A percentile compares a stretch with the other conserved stretches of the same genome.
Conservation (phyloP, 768 basidiomycete genomes). For the Dentipellis fragilis region DNA sequence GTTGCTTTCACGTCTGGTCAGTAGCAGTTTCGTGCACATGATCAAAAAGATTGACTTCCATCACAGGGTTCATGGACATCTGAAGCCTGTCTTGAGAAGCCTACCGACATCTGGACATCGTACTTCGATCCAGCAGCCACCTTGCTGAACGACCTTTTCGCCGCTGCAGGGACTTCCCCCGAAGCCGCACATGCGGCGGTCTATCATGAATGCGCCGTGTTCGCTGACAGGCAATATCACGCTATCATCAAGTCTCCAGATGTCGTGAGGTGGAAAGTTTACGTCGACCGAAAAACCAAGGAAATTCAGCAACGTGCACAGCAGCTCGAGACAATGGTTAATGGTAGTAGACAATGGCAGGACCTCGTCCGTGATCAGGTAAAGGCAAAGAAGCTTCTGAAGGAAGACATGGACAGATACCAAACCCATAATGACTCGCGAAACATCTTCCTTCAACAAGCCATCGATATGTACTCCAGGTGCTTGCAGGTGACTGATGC, state of each 20-base stretch:
- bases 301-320: slow-evolving; percentile 52
- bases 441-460: slow-evolving; percentile 56
- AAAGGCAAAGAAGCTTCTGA: slow-evolving; percentile 38
- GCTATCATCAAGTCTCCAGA: slow-evolving; percentile 61
- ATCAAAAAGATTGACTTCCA: not conserved
- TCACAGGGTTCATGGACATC: slow-evolving; percentile 83
- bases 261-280: slow-evolving; percentile 55
- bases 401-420: slow-evolving; percentile 41
- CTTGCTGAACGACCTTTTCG: slow-evolving; percentile 17
- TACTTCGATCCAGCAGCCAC: slow-evolving; percentile 62
- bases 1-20: slow-evolving; percentile 56
- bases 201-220: slow-evolving; percentile 76
- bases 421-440: slow-evolving; percentile 33
- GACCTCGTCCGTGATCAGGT: slow-evolving; percentile 27
- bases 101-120: slow-evolving; percentile 52
- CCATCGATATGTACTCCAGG: slow-evolving; percentile 79
- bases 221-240: slow-evolving; percentile 84
- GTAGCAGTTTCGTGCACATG: slow-evolving; percentile 14
- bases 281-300: slow-evolving; percentile 59
- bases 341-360: slow-evolving; percentile 12
- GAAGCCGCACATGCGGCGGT: slow-evolving; percentile 35
- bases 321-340: slow-evolving; percentile 19
- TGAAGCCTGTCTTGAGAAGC: slow-evolving; percentile 75
- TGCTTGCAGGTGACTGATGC: slow-evolving; percentile 60
- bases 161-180: slow-evolving; percentile 5